These are phyloP conservation scores for Begonia fuchsioides DNA, from an alignment of 306 rosid species.

Conservation along the genomic window DNA sequence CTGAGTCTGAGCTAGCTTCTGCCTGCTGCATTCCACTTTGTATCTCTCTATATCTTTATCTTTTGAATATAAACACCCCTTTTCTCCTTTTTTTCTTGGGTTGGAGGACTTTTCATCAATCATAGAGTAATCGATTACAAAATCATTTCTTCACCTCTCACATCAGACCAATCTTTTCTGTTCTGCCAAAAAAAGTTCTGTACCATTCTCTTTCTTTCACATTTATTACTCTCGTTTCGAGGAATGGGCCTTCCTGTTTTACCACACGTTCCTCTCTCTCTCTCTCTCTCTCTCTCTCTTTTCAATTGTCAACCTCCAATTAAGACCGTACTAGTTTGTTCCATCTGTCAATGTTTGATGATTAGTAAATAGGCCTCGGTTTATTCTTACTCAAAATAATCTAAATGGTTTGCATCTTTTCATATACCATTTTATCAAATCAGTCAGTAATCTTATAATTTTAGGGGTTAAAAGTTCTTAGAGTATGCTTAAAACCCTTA, in stretches of 20 bases:
- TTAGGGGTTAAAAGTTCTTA: no score
- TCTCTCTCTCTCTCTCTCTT: conserved; percentile 8
- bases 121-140: conserved; percentile 98
- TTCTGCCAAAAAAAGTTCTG: conserved; percentile 46
- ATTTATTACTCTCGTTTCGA: conserved; percentile 40
- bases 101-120: conserved; percentile 25
- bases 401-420: no score
- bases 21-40: no score
- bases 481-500: no score
- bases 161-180: conserved; percentile 35
- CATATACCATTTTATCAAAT: no score
- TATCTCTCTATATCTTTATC: no score
- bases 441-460: no score
- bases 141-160: conserved; percentile 47
- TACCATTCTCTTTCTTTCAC: conserved; percentile 32
- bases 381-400: no score
- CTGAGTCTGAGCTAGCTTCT: no score
- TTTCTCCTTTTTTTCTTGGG: no score
- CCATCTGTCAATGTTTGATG: conserved; percentile 17
- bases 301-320: conserved; percentile 34
- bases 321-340: conserved; percentile 30
- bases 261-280: conserved; percentile 2
- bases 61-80: no score
- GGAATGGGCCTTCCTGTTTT: conserved; percentile 15
- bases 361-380: no score